Evolutionary conservation across 1,139 yeast species (phyloP), one percentile per base, ranked within the genome.

Genomic region (Groenewaldozyma auringiensis): DNA sequence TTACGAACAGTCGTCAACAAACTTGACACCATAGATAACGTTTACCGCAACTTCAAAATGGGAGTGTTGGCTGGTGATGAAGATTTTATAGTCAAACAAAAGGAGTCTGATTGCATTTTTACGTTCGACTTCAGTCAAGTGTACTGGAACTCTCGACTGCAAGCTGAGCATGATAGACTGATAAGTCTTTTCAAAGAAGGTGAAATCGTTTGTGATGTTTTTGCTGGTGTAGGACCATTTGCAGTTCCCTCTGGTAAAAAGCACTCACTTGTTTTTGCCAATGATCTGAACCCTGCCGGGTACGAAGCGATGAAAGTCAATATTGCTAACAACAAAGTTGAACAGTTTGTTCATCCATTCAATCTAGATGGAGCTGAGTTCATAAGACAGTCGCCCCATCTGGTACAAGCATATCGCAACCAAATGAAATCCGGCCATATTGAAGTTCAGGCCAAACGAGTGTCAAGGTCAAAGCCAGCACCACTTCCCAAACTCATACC

Each of bases 171-270:
- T 64, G 94, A 81, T 45, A 71, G 97, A 49, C 67, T 94, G 42
- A 81, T 92, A 9, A 60, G 67, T 2, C 59, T 66, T 32, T 89
- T 94, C 60, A 60, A 74, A 21, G 53, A 53, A 25, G 50, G 80
- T 9, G 84, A 83, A 50, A 84, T 86, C 2, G 86, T 94, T 0
- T 87, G 88, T 54, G 99, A 94, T 68, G 97, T 88, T 0, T 86
- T 94, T 76, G 98, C 96, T 0, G 99, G 99, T 33, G 98, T 94
- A 2, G 99, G 99, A 0, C 99, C 99, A 2, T 94, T 94, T 69
- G 94, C 95, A 1, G 79, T 92, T 0, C 99, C 99, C 0, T 96
- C 96, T 1, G 98, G 89, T 16, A 88, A 84, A 64, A 86, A 83
- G 50, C 74, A 75, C 17, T 85, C 81, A 2, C 64, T 89, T 46